Evolutionary conservation across 257 asterid genomes (phyloP).

Genomic region (Plantago ovata): DNA sequence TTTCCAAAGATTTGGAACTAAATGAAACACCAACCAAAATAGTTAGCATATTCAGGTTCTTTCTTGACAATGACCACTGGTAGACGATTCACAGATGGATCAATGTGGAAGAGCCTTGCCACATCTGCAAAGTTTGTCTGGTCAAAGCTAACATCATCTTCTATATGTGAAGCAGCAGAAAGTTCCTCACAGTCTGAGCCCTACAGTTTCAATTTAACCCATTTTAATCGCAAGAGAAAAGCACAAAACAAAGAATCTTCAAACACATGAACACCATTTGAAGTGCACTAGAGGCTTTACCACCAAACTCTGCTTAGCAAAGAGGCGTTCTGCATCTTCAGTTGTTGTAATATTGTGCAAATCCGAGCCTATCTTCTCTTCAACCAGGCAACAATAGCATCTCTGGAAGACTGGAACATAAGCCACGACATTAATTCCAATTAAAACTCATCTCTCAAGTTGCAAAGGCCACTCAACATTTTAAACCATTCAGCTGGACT

Average conservation of each 20-base stretch:
- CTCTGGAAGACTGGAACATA: constrained; percentile 62
- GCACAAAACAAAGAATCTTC: background rate
- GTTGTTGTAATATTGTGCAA: constrained; percentile 50
- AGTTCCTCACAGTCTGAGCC: constrained; percentile 69
- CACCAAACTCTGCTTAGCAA: constrained; percentile 67
- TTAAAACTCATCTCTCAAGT: background rate
- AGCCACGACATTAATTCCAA: constrained; percentile 1
- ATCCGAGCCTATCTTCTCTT: constrained; percentile 77
- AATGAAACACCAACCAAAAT: constrained; percentile 51
- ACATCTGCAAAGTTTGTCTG: constrained; percentile 68
- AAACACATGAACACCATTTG: no score
- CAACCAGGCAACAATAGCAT: constrained; percentile 81
- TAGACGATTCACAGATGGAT: constrained; percentile 55
- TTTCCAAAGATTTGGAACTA: background rate
- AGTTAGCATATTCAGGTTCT: constrained; percentile 55
- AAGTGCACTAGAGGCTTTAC: constrained; percentile 34
- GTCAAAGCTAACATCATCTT: constrained; percentile 66
- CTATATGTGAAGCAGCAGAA: constrained; percentile 69
- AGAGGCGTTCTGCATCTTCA: constrained; percentile 71
- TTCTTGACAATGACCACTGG: constrained; percentile 67
- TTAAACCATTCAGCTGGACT: no score
- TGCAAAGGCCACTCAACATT: background rate
- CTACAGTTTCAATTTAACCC: constrained; percentile 30
- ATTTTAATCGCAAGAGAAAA: background rate
- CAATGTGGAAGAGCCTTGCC: constrained; percentile 68